phyloP scores from a whole-genome alignment of 129 eudicot genomes.

The Silybum marianum region DNA sequence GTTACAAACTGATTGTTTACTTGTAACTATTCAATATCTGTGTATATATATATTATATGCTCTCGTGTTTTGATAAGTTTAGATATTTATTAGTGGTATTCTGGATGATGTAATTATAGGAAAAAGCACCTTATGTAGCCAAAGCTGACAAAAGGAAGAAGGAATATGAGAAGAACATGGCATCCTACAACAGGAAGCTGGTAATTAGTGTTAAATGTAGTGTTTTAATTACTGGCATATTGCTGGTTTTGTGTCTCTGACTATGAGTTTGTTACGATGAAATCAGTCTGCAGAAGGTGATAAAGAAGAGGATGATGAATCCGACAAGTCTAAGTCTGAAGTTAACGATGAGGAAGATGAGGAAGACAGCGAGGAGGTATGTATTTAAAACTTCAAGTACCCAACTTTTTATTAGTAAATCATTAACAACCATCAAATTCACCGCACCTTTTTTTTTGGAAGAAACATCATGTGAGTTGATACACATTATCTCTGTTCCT shows the following conservation, averaged over 20 bases:
- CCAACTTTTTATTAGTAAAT: not conserved
- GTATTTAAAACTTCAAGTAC: not conserved
- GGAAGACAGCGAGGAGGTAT: conserved; percentile 50
- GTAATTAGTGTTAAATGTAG: conserved; percentile 19
- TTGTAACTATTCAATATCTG: not conserved
- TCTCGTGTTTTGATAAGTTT: not conserved
- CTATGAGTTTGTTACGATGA: conserved; percentile 10
- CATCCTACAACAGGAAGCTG: conserved; percentile 57
- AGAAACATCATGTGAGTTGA: conserved; percentile 3
- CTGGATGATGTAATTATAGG: conserved; percentile 40
- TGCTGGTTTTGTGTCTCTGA: conserved; percentile 2
- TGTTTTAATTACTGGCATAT: not conserved
- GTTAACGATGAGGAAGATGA: conserved; percentile 64
- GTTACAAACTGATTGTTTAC: not conserved
- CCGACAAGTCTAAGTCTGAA: conserved; percentile 87
- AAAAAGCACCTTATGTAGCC: conserved; percentile 63
- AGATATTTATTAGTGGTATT: not conserved
- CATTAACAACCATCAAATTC: not conserved
- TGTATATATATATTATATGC: not conserved
- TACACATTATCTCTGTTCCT: not conserved
- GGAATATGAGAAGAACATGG: conserved; percentile 58
- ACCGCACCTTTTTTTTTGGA: not conserved
- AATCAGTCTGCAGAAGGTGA: conserved; percentile 36
- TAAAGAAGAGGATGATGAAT: conserved; percentile 55
- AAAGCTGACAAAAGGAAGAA: conserved; percentile 73